Percentiles rank a stretch among this genome's conserved stretches.
Evolutionary conservation across 2,329 filamentous ascomycete genomes (phyloP).

Genomic region (Leptographium galeiforme): DNA sequence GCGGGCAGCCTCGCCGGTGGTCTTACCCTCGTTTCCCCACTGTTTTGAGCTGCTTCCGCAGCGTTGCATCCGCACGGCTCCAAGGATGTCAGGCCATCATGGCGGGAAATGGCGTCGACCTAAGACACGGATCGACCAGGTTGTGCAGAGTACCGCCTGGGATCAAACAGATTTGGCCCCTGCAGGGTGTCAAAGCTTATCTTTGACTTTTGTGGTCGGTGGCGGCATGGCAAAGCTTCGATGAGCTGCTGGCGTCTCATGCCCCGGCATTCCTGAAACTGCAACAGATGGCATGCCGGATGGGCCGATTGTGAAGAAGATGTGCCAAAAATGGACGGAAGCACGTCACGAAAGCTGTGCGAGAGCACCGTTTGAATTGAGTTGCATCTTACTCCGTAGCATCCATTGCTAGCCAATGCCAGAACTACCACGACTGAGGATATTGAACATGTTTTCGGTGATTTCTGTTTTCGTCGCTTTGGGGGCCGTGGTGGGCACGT

Average conservation of each 20-base stretch:
- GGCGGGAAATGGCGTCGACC: slow-evolving; percentile 7
- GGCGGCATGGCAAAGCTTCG: not conserved
- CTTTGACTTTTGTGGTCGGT: not conserved
- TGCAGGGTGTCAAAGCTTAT: not conserved
- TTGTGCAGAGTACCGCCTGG: not conserved
- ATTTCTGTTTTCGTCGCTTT: slow-evolving; percentile 25
- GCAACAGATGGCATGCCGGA: not conserved
- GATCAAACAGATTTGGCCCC: not conserved
- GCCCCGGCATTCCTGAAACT: not conserved
- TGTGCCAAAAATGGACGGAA: too few relatives aligned
- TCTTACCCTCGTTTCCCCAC: not conserved
- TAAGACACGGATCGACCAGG: not conserved
- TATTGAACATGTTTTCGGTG: not conserved
- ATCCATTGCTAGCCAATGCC: not conserved
- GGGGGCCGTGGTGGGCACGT: slow-evolving; percentile 29
- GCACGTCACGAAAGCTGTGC: not conserved
- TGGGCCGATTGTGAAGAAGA: not conserved
- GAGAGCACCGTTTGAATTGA: not conserved
- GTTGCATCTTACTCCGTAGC: not conserved
- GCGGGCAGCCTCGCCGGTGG: not conserved
- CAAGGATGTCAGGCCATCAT: slow-evolving; percentile 7
- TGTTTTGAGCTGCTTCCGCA: not conserved
- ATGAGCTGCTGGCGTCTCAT: not conserved
- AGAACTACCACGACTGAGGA: too few relatives aligned
- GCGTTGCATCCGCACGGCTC: not conserved